Base-by-base conservation (phyloP, 306 rosid genomes). In the Notholithocarpus densiflorus region DNA sequence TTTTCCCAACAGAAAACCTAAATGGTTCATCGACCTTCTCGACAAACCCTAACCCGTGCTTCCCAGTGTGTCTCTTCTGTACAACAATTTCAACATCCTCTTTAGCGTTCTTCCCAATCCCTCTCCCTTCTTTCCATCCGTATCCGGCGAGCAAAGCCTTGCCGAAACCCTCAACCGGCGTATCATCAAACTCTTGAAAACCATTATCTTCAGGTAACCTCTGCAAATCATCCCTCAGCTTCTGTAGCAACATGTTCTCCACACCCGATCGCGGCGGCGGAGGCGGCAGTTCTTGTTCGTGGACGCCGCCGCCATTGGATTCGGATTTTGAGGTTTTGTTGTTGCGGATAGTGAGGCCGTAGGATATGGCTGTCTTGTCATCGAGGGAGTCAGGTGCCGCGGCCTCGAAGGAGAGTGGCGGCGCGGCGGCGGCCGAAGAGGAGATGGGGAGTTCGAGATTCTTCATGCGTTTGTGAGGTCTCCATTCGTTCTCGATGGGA, bases 101-200 rank as follows among this genome's bases (percentile, higher is more conserved):
- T 77, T 86, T 87, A 0, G 96, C 79, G 34, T 92, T 92, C 80
- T 72, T 89, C 11, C 98, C 98, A 8, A 95, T 92, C 4, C 98
- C 98, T 82, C 85, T 86, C 15, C 98, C 98, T 76, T 92, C 83
- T 5, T 64, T 68, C 98, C 98, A 95, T 3, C 98, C 98, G 57
- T 91, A 95, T 6, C 98, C 98, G 1, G 90, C 82, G 3, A 95
- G 94, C 71, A 95, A 56, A 12, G 98, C 98, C 0, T 88, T 89
- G 17, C 87, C 98, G 34, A 84, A 95, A 0, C 92, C 92, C 85
- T 95, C 98, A 2, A 95, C 97, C 0, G 98, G 81, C 24, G 91
- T 85, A 26, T 92, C 96, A 13, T 84, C 76, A 34, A 82, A 94
- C 81, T 94, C 98, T 18, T 88, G 96, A 5, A 90, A 27, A 1